Conservation (phyloP, 345 rosid genomes). For the Euphorbia pulcherrima region DNA sequence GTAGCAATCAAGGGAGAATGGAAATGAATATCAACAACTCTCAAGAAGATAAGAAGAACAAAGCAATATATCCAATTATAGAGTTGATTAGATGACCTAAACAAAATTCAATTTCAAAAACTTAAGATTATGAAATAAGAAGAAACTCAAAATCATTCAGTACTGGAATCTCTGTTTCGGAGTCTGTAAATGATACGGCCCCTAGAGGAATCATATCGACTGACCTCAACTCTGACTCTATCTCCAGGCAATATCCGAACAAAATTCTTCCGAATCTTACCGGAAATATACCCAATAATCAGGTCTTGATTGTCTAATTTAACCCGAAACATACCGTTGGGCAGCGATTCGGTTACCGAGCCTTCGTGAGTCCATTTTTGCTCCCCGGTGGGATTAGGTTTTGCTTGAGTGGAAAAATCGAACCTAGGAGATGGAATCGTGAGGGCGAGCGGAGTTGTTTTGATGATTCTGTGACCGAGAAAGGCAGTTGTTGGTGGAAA, state of each 20-base stretch:
- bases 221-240: constrained; percentile 76
- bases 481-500: not conserved
- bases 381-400: constrained; percentile 22
- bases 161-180: constrained; percentile 32
- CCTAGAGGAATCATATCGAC: constrained; percentile 73
- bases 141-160: not conserved
- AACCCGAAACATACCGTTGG: constrained; percentile 70
- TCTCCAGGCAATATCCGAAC: constrained; percentile 84
- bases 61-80: not conserved
- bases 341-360: constrained; percentile 47
- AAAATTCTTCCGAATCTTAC: constrained; percentile 82
- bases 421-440: not conserved
- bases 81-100: not conserved
- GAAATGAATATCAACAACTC: not conserved
- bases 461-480: not conserved
- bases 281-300: constrained; percentile 83
- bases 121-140: not conserved
- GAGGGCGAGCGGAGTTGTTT: not conserved
- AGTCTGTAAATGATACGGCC: constrained; percentile 71
- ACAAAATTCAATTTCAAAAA: not conserved
- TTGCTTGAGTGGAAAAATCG: not conserved
- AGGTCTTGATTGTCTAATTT: constrained; percentile 52
- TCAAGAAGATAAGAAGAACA: not conserved
- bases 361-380: constrained; percentile 59
- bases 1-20: not conserved